Evolutionary conservation across 495 filamentous ascomycete species (phyloP).

Genomic region (Trichoderma parareesei): DNA sequence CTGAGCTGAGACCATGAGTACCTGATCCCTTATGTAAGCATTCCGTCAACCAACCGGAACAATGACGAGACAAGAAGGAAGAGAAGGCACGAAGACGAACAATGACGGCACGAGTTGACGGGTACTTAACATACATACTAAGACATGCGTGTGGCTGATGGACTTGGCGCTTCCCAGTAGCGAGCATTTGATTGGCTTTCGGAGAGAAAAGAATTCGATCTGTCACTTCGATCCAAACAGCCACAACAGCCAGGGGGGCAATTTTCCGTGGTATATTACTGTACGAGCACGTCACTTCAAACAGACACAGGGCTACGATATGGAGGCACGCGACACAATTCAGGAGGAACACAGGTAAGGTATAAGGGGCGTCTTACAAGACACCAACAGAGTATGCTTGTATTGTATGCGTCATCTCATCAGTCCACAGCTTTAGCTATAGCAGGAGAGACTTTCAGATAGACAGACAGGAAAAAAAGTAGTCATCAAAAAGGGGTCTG

Average conservation of each 20-base stretch:
- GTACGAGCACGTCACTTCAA: not conserved
- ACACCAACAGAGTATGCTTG: not conserved
- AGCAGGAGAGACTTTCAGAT: not conserved
- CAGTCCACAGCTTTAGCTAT: not conserved
- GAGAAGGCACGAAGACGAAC: not conserved
- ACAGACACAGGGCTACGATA: not conserved
- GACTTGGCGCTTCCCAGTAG: too few species aligned
- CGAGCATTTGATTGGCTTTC: too few species aligned
- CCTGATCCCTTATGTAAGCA: too few species aligned
- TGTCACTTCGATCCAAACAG: too few species aligned
- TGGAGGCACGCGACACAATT: not conserved
- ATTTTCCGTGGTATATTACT: not conserved
- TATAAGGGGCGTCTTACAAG: conserved; percentile 3
- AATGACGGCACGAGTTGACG: not conserved
- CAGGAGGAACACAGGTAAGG: too few species aligned
- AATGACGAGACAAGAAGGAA: too few species aligned
- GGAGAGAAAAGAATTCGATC: not conserved
- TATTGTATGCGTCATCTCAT: not conserved
- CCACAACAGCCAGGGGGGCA: too few species aligned
- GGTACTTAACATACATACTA: too few species aligned
- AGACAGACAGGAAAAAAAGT: not conserved
- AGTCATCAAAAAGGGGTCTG: not conserved
- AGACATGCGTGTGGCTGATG: not conserved
- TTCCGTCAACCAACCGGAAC: too few species aligned
- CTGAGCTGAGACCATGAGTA: not conserved